phyloP scores from a whole-genome alignment of 1,284 basidiomycete genomes.

The Trichosporon faecale region DNA sequence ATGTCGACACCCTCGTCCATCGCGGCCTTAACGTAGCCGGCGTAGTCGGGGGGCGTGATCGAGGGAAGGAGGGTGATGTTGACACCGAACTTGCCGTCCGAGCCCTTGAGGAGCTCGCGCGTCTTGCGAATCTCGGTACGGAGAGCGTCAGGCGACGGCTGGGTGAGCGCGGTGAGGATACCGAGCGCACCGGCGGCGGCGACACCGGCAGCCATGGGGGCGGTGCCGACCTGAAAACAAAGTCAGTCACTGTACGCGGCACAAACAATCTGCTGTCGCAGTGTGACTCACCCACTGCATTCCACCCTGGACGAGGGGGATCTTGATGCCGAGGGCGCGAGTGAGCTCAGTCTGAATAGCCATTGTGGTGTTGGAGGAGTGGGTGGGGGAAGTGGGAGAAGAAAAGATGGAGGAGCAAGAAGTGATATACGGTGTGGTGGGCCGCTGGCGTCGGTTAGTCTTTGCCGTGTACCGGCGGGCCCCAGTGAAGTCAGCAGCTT shows the following conservation, averaged over 20 bases:
- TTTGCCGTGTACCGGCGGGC: not conserved
- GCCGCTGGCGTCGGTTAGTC: not conserved
- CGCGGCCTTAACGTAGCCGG: slow-evolving; percentile 72
- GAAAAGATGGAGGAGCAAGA: not conserved
- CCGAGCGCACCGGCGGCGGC: slow-evolving; percentile 84
- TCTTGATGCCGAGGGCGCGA: slow-evolving; percentile 46
- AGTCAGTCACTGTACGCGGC: not conserved
- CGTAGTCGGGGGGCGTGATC: slow-evolving; percentile 87
- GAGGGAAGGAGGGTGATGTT: slow-evolving; percentile 87
- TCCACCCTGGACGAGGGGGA: slow-evolving; percentile 62
- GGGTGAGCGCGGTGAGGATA: slow-evolving; percentile 79
- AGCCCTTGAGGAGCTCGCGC: slow-evolving; percentile 57
- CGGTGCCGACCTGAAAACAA: slow-evolving; percentile 44
- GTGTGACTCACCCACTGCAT: slow-evolving; percentile 20
- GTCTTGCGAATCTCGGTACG: slow-evolving; percentile 82
- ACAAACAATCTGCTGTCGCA: not conserved
- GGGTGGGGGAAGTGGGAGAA: not conserved
- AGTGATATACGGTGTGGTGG: slow-evolving; percentile 1
- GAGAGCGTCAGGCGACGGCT: slow-evolving; percentile 78
- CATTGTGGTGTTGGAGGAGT: slow-evolving; percentile 24
- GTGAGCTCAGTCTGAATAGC: slow-evolving; percentile 56
- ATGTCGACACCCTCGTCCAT: slow-evolving; percentile 84
- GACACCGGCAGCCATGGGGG: slow-evolving; percentile 60
- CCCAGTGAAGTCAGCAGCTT: not conserved
- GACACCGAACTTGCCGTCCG: slow-evolving; percentile 75